Conservation (phyloP, 306 rosid genomes). For the Alnus glutinosa region DNA sequence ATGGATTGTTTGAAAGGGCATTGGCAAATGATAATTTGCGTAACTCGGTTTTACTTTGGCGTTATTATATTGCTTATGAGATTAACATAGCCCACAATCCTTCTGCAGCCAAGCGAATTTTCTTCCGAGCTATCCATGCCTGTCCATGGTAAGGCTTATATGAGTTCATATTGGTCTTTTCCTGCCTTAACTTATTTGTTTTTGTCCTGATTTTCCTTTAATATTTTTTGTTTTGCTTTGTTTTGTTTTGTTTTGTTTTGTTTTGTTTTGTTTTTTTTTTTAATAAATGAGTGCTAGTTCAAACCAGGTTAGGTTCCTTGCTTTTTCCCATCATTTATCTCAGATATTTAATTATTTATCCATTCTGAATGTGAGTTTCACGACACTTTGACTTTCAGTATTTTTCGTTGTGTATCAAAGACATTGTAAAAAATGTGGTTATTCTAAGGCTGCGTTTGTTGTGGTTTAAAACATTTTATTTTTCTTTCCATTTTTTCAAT, state of each 20-base stretch:
- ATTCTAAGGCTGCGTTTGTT: too few relatives aligned
- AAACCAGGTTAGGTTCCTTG: too few relatives aligned
- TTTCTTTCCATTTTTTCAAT: too few relatives aligned
- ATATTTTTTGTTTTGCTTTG: neutral
- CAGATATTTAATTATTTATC: neutral
- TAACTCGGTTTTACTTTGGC: slow-evolving; percentile 84
- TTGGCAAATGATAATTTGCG: slow-evolving; percentile 54
- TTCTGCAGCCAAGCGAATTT: slow-evolving; percentile 72
- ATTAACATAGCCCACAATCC: slow-evolving; percentile 54
- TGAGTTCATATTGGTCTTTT: slow-evolving; percentile 3
- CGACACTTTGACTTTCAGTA: neutral
- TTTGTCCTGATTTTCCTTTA: neutral
- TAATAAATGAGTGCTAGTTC: neutral
- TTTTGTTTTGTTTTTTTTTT: neutral
- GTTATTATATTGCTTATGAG: slow-evolving; percentile 78
- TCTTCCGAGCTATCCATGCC: slow-evolving; percentile 95
- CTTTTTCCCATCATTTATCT: too few relatives aligned
- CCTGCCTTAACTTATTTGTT: neutral
- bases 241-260: neutral
- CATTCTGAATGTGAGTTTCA: neutral
- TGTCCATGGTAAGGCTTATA: slow-evolving; percentile 78
- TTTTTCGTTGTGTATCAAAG: neutral
- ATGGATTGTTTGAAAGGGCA: slow-evolving; percentile 85
- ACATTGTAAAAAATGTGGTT: neutral
- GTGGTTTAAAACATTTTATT: too few relatives aligned